Evolutionary conservation across 768 basidiomycete genomes (phyloP), one percentile per base, ranked within the genome.

Genomic region (Tremella mesenterica): DNA sequence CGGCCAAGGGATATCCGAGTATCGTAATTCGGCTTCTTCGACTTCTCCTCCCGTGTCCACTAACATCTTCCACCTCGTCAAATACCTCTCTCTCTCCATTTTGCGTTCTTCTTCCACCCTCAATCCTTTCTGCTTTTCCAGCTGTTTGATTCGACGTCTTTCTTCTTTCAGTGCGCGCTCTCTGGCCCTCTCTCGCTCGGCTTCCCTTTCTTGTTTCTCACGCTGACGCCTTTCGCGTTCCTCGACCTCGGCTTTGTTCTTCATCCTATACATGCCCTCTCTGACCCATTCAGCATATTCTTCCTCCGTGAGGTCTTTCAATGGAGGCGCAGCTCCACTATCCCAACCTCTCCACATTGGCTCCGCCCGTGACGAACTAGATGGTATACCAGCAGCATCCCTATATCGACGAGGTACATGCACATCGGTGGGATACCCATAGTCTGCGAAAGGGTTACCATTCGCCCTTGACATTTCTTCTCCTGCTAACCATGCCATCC

Each of bases 281-380:
- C 90, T 76, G 47, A 93, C 75, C 85, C 86, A 92, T 62, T 88
- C 86, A 1, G 85, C 81, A 60, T 93, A 93, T 55, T 88, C 84
- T 60, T 91, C 85, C 7, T 91, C 88, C 55, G 84, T 83, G 85
- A 92, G 85, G 44, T 77, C 76, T 54, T 81, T 72, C 4, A 73
- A 61, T 16, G 64, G 60, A 13, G 59, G 61, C 3, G 64, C 63
- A 2, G 47, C 39, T 48, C 57, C 67, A 44, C 29, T 65, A 71
- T 34, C 75, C 2, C 80, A 61, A 73, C 77, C 67, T 71, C 74
- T 61, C 69, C 81, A 71, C 74, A 61, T 76, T 72, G 60, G 52
- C 58, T 53, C 58, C 56, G 57, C 60, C 64, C 57, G 50, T 8
- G 44, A 46, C 21, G 44, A 20, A 27, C 21, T 23, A 8, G 44